phyloP scores from a whole-genome alignment of 164 flowering plant genomes.

The Annona cherimola region DNA sequence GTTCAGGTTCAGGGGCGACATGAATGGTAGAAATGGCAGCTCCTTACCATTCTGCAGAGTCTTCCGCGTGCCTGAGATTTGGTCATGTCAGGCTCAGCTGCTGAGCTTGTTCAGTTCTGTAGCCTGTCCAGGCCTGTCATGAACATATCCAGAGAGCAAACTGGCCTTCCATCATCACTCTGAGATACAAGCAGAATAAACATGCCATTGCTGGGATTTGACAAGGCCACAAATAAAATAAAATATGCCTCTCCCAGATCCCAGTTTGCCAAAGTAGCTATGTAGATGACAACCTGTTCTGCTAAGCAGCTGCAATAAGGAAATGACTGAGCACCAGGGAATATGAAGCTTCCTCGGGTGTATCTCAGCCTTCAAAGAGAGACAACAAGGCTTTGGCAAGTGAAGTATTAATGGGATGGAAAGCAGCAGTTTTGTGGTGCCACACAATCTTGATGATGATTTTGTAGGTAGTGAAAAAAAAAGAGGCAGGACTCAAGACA shows the following conservation, averaged over 20 bases:
- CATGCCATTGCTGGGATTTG: slow-evolving; percentile 47
- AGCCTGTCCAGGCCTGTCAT: slow-evolving; percentile 75
- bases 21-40: slow-evolving; percentile 77
- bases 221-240: slow-evolving; percentile 40
- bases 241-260: slow-evolving; percentile 38
- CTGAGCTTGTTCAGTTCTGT: slow-evolving; percentile 47
- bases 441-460: slow-evolving; percentile 67
- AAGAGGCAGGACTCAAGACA: slow-evolving; percentile 79
- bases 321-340: slow-evolving; percentile 48
- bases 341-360: slow-evolving; percentile 67
- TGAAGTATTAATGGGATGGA: slow-evolving; percentile 46
- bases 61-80: slow-evolving; percentile 57
- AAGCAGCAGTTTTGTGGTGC: slow-evolving; percentile 62
- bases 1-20: slow-evolving; percentile 85
- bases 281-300: slow-evolving; percentile 53
- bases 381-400: slow-evolving; percentile 40
- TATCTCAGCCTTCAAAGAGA: slow-evolving; percentile 39
- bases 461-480: slow-evolving; percentile 43
- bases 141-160: slow-evolving; percentile 64
- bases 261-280: slow-evolving; percentile 30
- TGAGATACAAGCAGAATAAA: slow-evolving; percentile 42
- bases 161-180: background rate
- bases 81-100: slow-evolving; percentile 63
- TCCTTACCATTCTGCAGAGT: slow-evolving; percentile 72
- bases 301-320: slow-evolving; percentile 71